Evolutionary conservation across 495 filamentous ascomycete genomes (phyloP).

Genomic region (Podospora anserina): DNA sequence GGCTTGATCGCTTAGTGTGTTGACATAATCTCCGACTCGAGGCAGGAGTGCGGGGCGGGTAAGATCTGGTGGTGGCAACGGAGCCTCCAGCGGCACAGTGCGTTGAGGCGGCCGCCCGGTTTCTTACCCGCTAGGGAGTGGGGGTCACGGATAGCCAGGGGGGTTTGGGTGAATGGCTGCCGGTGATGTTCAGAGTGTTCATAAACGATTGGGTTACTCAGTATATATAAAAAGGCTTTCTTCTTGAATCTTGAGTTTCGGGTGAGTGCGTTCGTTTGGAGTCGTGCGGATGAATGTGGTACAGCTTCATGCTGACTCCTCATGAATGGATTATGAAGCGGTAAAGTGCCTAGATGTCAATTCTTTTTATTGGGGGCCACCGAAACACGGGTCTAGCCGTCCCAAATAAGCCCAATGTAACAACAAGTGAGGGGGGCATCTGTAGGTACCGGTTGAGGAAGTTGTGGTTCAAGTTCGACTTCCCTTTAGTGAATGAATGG

Average conservation of each 20-base stretch:
- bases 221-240: not conserved
- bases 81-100: not conserved
- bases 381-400: not conserved
- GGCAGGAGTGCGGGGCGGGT: not conserved
- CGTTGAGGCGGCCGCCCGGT: not conserved
- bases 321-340: too few relatives aligned
- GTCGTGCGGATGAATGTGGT: too few relatives aligned
- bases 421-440: not conserved
- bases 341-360: too few relatives aligned
- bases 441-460: not conserved
- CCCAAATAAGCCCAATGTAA: not conserved
- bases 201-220: not conserved
- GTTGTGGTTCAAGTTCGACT: not conserved
- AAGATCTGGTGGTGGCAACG: not conserved
- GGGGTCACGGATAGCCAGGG: not conserved
- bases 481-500: not conserved
- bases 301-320: too few relatives aligned
- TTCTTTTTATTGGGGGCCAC: not conserved
- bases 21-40: not conserved
- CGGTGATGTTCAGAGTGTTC: not conserved
- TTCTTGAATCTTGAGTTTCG: not conserved
- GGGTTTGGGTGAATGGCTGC: not conserved
- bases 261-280: not conserved
- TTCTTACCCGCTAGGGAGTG: not conserved
- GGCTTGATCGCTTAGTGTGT: constrained; percentile 34